These are phyloP conservation scores for Isabelozyma pseudorhagii DNA, from an alignment of 805 yeast species.

Conservation along the genomic window DNA sequence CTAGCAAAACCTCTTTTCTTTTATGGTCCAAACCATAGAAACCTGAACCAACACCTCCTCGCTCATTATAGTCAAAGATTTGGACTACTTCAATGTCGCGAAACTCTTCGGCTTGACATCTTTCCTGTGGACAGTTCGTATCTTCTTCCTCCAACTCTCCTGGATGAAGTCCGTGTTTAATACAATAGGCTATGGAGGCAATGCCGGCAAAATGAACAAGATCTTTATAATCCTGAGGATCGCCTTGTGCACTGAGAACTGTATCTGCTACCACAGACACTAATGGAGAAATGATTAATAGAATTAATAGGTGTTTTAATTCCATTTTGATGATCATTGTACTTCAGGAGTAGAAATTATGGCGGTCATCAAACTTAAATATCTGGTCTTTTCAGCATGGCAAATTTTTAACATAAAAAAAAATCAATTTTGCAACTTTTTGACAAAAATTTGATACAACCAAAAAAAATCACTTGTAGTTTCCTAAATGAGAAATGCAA, in stretches of 20 bases:
- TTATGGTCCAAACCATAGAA: slow-evolving; percentile 48
- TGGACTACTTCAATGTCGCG: slow-evolving; percentile 32
- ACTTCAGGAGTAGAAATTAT: neutral
- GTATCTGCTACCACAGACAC: neutral
- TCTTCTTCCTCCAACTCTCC: slow-evolving; percentile 14
- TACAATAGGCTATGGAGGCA: slow-evolving; percentile 36
- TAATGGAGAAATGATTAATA: neutral
- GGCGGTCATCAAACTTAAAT: neutral
- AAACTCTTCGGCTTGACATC: slow-evolving; percentile 19
- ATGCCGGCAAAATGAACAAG: slow-evolving; percentile 31
- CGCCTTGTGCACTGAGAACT: neutral
- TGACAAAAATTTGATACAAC: neutral
- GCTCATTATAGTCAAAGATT: slow-evolving; percentile 38
- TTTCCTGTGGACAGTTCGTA: slow-evolving; percentile 19
- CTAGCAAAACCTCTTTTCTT: slow-evolving; percentile 42
- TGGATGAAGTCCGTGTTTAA: slow-evolving; percentile 22
- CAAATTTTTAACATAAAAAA: neutral
- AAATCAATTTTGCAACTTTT: neutral
- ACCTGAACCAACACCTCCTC: slow-evolving; percentile 53
- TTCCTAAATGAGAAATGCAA: neutral
- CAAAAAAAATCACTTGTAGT: neutral
- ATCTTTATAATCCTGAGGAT: slow-evolving; percentile 12
- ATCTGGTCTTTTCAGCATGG: neutral
- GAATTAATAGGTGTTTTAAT: neutral
- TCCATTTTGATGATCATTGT: neutral